Base-by-base conservation (phyloP, 164 flowering plant species). In the Annona cherimola region DNA sequence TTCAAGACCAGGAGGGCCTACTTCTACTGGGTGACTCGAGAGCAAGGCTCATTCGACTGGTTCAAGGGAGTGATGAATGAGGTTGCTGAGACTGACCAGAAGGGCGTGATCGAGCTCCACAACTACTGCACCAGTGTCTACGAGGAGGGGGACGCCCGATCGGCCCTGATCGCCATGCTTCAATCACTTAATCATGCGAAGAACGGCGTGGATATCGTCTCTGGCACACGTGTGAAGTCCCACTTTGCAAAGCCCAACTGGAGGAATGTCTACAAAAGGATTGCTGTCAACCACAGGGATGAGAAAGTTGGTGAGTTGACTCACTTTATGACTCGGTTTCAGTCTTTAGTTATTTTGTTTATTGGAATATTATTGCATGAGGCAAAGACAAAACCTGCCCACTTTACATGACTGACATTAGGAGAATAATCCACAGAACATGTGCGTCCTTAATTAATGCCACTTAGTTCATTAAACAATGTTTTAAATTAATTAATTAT, bases 21-120 rank as follows among this genome's bases (percentile, higher is more conserved):
- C 77, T 86, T 84, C 76, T 88, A 88, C n/a, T 88, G 92, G 92
- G 87, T 86, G 35, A 88, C 90, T 0, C 79, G 87, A 70, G 92
- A 88, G 57, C 90, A 86, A 69, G 88, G 85, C 0, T 86, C 88
- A 0, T 88, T 86, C 63, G 88, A 88, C 6, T 88, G 92, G 92
- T 88, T 88, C 71, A 86, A 79, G 75, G 87, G 83, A 16, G 79
- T 84, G 12, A 86, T 88, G 92, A 83, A 88, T 66, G 92, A 88
- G 46, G 88, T 86, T 26, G 85, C 90, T 0, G 85, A 83, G 63
- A 19, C 70, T 65, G 88, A 88, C 75, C 67, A 73, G 5, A 74
- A 81, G 68, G 77, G 80, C 7, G 83, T 81, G 5, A 82, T 88
- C 9, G 90, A 88, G 79, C 81, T 88, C 5, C 87, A 88, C 80